A percentile compares a stretch with the other conserved stretches of the same genome.
These are phyloP conservation scores for Diplogelasinospora grovesii DNA, from an alignment of 495 filamentous ascomycete species.

Conservation along the genomic window DNA sequence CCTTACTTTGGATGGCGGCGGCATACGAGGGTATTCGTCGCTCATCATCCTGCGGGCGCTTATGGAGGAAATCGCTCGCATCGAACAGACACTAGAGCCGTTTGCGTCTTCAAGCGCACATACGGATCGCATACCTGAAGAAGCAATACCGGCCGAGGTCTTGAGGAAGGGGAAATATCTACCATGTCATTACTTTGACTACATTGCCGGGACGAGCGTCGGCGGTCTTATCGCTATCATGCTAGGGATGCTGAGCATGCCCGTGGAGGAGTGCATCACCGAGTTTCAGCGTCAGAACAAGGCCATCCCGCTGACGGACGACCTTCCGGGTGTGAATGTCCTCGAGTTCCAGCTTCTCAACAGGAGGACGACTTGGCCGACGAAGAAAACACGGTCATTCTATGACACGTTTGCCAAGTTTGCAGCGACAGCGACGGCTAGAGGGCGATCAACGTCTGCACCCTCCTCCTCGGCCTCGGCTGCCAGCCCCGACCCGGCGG, in stretches of 20 bases:
- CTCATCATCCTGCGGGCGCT: slow-evolving; percentile 22
- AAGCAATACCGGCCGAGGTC: slow-evolving; percentile 37
- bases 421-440: slow-evolving; percentile 11
- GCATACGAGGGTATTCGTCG: slow-evolving; percentile 26
- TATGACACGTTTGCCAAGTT: slow-evolving; percentile 29
- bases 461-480: slow-evolving; percentile 3
- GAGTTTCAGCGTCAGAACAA: slow-evolving; percentile 27
- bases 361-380: slow-evolving; percentile 24
- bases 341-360: slow-evolving; percentile 22
- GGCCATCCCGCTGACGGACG: slow-evolving; percentile 19
- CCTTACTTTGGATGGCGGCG: slow-evolving; percentile 29
- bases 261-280: slow-evolving; percentile 22
- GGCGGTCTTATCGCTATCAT: slow-evolving; percentile 33
- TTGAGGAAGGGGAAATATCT: slow-evolving; percentile 36
- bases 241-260: slow-evolving; percentile 25
- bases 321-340: slow-evolving; percentile 5
- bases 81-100: slow-evolving; percentile 17
- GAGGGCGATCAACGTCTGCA: background rate
- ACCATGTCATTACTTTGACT: slow-evolving; percentile 44
- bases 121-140: slow-evolving; percentile 15
- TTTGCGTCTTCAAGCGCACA: slow-evolving; percentile 19
- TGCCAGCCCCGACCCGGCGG: slow-evolving; percentile 7
- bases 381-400: slow-evolving; percentile 21
- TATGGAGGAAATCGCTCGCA: slow-evolving; percentile 21
- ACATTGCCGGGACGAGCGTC: slow-evolving; percentile 33